Percentiles rank a stretch among this genome's conserved stretches.
Conservation (phyloP, 257 asterid genomes). For the Solanum medicagineum region DNA sequence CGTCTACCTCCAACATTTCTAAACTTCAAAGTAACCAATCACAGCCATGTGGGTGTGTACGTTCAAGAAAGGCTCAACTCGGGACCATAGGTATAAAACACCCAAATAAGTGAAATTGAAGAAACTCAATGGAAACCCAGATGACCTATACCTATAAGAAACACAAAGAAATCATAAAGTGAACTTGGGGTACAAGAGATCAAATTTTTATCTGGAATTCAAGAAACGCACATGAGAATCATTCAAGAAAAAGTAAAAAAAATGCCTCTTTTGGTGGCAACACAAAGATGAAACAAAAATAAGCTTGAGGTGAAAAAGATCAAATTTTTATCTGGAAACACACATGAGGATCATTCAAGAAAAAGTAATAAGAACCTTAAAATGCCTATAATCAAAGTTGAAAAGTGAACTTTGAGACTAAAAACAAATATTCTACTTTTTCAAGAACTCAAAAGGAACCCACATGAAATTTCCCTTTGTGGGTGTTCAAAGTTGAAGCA, state of each 20-base stretch:
- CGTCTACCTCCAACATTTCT: conserved; percentile 2
- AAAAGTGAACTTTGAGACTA: not conserved
- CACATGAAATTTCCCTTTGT: not conserved
- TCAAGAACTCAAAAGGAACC: not conserved
- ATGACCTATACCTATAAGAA: not conserved
- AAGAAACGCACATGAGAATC: not conserved
- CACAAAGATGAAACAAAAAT: conserved; percentile 4
- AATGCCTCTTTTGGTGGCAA: not conserved
- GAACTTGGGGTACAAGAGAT: not conserved
- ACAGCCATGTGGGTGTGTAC: conserved; percentile 11
- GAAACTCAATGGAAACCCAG: not conserved
- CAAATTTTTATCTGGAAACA: not conserved
- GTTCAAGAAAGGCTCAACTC: conserved; percentile 11
- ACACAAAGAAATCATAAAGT: not conserved
- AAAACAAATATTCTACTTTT: not conserved
- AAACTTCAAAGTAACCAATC: conserved; percentile 32
- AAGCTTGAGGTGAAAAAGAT: not conserved
- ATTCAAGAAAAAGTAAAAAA: not conserved
- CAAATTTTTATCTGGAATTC: conserved; percentile 1
- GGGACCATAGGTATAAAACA: not conserved
- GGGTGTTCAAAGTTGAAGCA: conserved; percentile 1
- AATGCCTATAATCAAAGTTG: not conserved
- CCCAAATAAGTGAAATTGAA: not conserved
- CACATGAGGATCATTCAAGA: conserved; percentile 1
- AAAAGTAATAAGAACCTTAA: not conserved